Conservation (phyloP, 495 filamentous ascomycete genomes). For the Daldinia childiae region DNA sequence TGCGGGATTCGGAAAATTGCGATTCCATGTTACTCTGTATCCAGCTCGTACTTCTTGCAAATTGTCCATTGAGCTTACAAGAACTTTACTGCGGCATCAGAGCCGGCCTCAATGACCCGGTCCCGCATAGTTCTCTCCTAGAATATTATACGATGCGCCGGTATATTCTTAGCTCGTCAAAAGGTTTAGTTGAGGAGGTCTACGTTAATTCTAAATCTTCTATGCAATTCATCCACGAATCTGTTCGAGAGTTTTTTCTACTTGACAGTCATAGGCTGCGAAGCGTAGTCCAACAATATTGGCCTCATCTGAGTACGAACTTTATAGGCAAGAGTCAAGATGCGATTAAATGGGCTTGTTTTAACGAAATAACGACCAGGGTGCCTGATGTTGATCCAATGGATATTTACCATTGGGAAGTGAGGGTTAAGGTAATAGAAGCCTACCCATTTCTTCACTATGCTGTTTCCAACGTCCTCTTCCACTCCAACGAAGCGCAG, state of each 20-base stretch:
- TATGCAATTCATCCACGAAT: not conserved
- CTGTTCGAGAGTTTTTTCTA: not conserved
- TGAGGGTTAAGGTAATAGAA: not conserved
- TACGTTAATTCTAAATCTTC: too few relatives aligned
- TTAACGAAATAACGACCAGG: not conserved
- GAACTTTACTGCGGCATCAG: not conserved
- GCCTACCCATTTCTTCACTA: not conserved
- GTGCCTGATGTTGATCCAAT: not conserved
- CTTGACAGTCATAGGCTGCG: not conserved
- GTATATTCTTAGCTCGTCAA: not conserved
- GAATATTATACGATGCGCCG: not conserved
- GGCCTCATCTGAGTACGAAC: not conserved
- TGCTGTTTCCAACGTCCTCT: not conserved
- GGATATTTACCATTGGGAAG: not conserved
- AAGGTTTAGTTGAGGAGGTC: not conserved
- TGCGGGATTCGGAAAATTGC: not conserved
- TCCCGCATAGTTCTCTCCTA: not conserved
- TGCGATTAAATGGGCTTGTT: not conserved
- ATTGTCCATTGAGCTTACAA: not conserved
- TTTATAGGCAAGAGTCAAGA: not conserved
- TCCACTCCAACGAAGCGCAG: constrained; percentile 1
- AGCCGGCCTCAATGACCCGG: not conserved
- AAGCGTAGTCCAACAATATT: not conserved
- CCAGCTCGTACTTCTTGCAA: not conserved
- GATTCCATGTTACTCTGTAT: not conserved